These are phyloP conservation scores for Nyctanthes arbortristis DNA, from an alignment of 257 asterid genomes.

Conservation along the genomic window DNA sequence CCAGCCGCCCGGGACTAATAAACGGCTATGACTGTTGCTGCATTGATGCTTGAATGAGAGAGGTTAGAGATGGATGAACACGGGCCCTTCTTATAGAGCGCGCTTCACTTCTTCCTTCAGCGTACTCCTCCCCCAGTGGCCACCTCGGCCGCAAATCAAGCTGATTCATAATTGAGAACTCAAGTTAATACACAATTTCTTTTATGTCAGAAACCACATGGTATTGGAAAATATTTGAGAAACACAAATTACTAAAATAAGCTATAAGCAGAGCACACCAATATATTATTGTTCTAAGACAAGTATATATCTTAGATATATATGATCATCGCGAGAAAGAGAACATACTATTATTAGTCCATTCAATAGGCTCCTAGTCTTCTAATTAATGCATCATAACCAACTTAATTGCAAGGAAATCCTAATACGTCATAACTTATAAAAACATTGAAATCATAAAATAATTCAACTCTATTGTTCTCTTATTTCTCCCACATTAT, in stretches of 20 bases:
- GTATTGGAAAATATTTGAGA: background rate
- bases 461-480: background rate
- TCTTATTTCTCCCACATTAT: background rate
- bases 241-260: too few relatives aligned
- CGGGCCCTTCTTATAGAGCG: constrained; percentile 80
- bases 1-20: too few relatives aligned
- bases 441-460: too few relatives aligned
- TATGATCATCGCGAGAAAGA: too few relatives aligned
- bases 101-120: constrained; percentile 89
- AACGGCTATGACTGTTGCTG: constrained; percentile 29
- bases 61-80: constrained; percentile 91
- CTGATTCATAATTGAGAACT: constrained; percentile 46
- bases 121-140: constrained; percentile 92
- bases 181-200: constrained; percentile 2
- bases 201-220: constrained; percentile 1
- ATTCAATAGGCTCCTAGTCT: too few relatives aligned
- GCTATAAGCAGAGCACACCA: too few relatives aligned
- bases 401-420: background rate
- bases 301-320: too few relatives aligned
- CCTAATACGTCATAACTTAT: background rate
- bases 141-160: constrained; percentile 94
- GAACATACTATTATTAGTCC: too few relatives aligned
- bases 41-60: constrained; percentile 70
- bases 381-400: background rate
- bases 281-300: too few relatives aligned